phyloP scores from a whole-genome alignment of 2,329 filamentous ascomycete genomes.

The Salinomyces thailandicus region DNA sequence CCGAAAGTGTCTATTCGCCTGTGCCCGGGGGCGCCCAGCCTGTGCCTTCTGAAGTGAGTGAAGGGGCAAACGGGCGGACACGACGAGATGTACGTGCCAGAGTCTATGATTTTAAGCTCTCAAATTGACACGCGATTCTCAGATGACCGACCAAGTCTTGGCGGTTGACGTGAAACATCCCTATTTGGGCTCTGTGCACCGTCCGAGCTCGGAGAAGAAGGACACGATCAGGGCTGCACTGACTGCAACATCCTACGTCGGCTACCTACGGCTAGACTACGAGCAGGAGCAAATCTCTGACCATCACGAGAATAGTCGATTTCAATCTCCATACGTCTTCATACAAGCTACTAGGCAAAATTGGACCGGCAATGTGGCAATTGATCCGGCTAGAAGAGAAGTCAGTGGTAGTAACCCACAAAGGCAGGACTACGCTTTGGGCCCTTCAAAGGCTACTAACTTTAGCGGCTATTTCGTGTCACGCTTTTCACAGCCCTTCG shows the following conservation, averaged over 20 bases:
- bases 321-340: slow-evolving; percentile 29
- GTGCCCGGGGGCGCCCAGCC: slow-evolving; percentile 33
- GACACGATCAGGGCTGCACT: slow-evolving; percentile 26
- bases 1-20: slow-evolving; percentile 26
- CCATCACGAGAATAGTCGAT: neutral
- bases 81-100: slow-evolving; percentile 17
- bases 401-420: slow-evolving; percentile 37
- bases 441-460: slow-evolving; percentile 31
- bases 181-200: no score
- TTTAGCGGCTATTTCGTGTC: slow-evolving; percentile 40
- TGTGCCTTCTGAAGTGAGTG: slow-evolving; percentile 27
- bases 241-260: slow-evolving; percentile 35
- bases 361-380: slow-evolving; percentile 36
- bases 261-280: slow-evolving; percentile 35
- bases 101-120: no score
- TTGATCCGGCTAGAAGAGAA: slow-evolving; percentile 29
- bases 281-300: neutral
- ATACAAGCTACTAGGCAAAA: slow-evolving; percentile 38
- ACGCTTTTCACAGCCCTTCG: slow-evolving; percentile 36
- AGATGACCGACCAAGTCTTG: no score
- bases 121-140: no score
- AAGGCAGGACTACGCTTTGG: slow-evolving; percentile 37
- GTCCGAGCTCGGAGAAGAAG: no score
- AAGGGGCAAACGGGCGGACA: slow-evolving; percentile 34
- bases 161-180: no score